These are phyloP conservation scores for Lobosporangium transversale DNA, from an alignment of 192 early-diverging fungal genomes.

Conservation along the genomic window DNA sequence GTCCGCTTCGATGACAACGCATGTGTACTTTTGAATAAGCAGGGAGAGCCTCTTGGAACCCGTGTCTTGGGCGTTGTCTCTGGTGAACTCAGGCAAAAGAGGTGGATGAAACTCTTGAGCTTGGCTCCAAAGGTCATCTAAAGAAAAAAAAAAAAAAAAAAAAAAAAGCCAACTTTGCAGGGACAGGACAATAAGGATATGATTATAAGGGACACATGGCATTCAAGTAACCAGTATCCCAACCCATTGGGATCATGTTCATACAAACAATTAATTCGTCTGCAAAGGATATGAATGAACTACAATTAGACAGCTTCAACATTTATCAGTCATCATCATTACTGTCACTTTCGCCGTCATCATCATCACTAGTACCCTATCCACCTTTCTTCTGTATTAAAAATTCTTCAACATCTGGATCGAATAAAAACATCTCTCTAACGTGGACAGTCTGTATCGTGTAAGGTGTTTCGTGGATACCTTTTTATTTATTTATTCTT, in stretches of 20 bases:
- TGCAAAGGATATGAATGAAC: too few relatives aligned
- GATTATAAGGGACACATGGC: too few relatives aligned
- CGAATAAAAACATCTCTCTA: too few relatives aligned
- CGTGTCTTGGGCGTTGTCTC: slow-evolving; percentile 92
- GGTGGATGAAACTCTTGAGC: slow-evolving; percentile 94
- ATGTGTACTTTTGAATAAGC: slow-evolving; percentile 92
- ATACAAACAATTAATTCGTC: too few relatives aligned
- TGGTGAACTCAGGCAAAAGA: slow-evolving; percentile 89
- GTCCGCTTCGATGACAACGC: slow-evolving; percentile 98
- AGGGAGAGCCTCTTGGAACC: slow-evolving; percentile 93
- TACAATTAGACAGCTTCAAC: too few relatives aligned
- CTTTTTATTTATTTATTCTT: too few relatives aligned
- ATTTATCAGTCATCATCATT: background rate
- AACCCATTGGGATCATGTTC: too few relatives aligned
- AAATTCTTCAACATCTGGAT: background rate
- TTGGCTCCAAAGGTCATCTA: slow-evolving; percentile 92
- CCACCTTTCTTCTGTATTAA: background rate
- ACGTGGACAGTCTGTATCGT: too few relatives aligned
- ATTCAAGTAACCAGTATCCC: too few relatives aligned
- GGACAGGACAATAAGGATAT: background rate
- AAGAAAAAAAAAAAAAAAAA: slow-evolving; percentile 8
- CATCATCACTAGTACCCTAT: background rate
- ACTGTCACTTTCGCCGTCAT: background rate
- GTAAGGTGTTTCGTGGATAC: too few relatives aligned
- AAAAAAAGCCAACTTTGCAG: background rate